Evolutionary conservation across 768 basidiomycete species (phyloP).

Genomic region (Cystoderma amianthinum): DNA sequence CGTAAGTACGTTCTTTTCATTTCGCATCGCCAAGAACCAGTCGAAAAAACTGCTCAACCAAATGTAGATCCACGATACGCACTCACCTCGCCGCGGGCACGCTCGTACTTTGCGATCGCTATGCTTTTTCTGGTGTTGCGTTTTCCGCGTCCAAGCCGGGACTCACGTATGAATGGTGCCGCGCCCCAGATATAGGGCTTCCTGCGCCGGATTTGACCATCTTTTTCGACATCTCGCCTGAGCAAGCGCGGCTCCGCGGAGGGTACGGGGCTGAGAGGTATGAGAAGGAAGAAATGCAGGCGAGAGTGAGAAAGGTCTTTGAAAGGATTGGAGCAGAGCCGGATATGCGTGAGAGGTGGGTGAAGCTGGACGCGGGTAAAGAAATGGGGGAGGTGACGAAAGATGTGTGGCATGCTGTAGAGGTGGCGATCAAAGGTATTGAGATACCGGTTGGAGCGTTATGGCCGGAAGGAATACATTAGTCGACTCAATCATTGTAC

Average conservation of each 20-base stretch:
- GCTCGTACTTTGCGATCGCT: slow-evolving; percentile 83
- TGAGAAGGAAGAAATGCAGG: slow-evolving; percentile 75
- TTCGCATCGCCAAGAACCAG: not conserved
- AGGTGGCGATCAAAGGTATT: slow-evolving; percentile 28
- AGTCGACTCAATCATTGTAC: too few species aligned
- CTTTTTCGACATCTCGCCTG: slow-evolving; percentile 79
- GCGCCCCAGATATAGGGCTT: slow-evolving; percentile 77
- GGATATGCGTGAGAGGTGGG: slow-evolving; percentile 30
- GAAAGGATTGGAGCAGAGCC: slow-evolving; percentile 49
- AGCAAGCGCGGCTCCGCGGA: slow-evolving; percentile 57
- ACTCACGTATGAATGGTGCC: slow-evolving; percentile 82
- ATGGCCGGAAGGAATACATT: too few species aligned
- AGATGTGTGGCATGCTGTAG: slow-evolving; percentile 48
- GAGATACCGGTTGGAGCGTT: slow-evolving; percentile 37
- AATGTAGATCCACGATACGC: slow-evolving; percentile 48
- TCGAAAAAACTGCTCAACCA: not conserved
- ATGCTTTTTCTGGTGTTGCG: slow-evolving; percentile 94
- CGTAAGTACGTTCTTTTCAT: slow-evolving; percentile 39
- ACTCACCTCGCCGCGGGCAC: slow-evolving; percentile 53
- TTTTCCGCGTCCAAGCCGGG: slow-evolving; percentile 61
- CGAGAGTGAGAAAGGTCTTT: slow-evolving; percentile 55
- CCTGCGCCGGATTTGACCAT: slow-evolving; percentile 85
- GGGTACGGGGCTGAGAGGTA: slow-evolving; percentile 88
- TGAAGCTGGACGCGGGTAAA: slow-evolving; percentile 51
- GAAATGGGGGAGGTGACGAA: slow-evolving; percentile 40